Conservation (phyloP, 75 land plant genomes). For the Pinus albicaulis region DNA sequence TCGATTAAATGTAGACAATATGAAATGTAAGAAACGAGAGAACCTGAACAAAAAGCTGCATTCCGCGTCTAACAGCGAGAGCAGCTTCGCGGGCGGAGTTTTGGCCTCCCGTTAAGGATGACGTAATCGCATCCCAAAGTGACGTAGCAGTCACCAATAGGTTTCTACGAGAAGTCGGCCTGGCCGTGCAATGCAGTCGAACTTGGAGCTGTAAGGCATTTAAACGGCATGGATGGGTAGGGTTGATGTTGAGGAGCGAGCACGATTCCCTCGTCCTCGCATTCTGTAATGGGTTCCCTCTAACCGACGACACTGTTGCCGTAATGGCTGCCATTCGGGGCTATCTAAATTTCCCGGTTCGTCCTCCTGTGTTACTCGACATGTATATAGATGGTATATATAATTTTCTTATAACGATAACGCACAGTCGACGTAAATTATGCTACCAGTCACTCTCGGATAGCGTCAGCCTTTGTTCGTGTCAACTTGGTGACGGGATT, state of each 20-base stretch:
- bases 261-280: too few species aligned
- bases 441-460: too few species aligned
- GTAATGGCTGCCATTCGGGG: background rate
- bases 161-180: constrained; percentile 5
- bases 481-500: too few species aligned
- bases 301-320: background rate
- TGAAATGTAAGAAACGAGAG: background rate
- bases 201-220: background rate
- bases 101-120: constrained; percentile 30
- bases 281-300: background rate
- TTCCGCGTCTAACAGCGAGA: constrained; percentile 61
- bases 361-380: background rate
- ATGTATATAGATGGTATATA: background rate
- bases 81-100: constrained; percentile 54
- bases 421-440: background rate
- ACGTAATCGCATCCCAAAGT: constrained; percentile 39
- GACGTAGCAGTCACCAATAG: constrained; percentile 27
- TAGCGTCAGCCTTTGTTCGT: too few species aligned
- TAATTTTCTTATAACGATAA: background rate
- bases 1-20: background rate
- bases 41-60: constrained; percentile 81
- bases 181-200: background rate
- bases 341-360: background rate
- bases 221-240: background rate
- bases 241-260: background rate